Evolutionary conservation across 441 rosid species (phyloP), one percentile per base, ranked within the genome.

Genomic region (Populus hybrid): DNA sequence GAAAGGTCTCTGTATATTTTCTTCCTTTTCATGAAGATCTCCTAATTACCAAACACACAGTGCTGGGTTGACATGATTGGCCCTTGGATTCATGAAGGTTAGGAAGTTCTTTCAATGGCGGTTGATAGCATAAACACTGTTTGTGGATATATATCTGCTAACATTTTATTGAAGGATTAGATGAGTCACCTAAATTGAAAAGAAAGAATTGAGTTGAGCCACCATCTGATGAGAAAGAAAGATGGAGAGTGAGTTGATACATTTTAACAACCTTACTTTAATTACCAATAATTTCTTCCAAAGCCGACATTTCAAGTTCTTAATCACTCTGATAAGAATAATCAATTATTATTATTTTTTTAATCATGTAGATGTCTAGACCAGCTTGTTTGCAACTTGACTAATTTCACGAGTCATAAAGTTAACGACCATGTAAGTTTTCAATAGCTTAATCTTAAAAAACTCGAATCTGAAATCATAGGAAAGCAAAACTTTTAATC

Each of bases 171-270:
- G 65, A 67, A 14, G 46, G 82, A 74, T 34, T 70, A 34, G 78
- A 80, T 71, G 8, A 75, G 61, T 50, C 68, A 75, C 75, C 79
- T 63, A 28, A 18, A 18, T 34, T 75, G 76, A 75, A 71, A 80
- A 75, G 69, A 71, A 66, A 66, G 12, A 65, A 7, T 42, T 35
- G 63, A 75, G 72, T 65, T 75, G 61, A 74, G 70, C 81, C 68
- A 71, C 80, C 75, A n/a, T n/a, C 65, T 70, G 70, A 46, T 4
- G 57, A 46, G 18, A 46, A 59, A 2, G 9, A 28, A 10, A 75
- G 36, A 35, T 1, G 57, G 57, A 14, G 57, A 14, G 57, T 46
- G 20, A 26, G n/a, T 28, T 18, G 50, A 69, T 23, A 70, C 69
- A 63, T 50, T 23, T 20, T 50, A 72, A 67, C n/a, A 21, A 66